Conservation (phyloP, 306 rosid species). For the Datisca glomerata region DNA sequence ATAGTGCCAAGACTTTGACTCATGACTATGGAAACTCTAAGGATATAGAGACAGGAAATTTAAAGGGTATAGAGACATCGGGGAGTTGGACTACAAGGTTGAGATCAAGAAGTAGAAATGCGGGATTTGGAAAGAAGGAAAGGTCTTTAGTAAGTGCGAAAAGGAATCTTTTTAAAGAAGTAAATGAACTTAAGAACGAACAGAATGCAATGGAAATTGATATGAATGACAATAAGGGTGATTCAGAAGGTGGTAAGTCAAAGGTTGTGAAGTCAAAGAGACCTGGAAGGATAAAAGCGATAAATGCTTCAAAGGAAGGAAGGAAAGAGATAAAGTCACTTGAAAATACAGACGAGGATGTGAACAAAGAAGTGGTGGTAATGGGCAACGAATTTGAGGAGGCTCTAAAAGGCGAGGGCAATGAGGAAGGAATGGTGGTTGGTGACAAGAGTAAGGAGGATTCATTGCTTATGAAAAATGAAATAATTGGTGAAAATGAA, state of each 20-base stretch:
- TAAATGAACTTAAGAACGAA: slow-evolving; percentile 15
- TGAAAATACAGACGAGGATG: slow-evolving; percentile 1
- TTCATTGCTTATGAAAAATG: slow-evolving; percentile 9
- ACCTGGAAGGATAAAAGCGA: slow-evolving; percentile 40
- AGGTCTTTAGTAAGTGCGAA: slow-evolving; percentile 26
- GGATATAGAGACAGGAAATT: slow-evolving; percentile 11
- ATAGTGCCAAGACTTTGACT: slow-evolving; percentile 18
- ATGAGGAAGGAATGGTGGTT: slow-evolving; percentile 16
- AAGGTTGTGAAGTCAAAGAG: slow-evolving; percentile 46
- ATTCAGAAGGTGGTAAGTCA: slow-evolving; percentile 29
- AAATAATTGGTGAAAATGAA: slow-evolving; percentile 15
- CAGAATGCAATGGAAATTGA: slow-evolving; percentile 13
- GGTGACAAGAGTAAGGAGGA: slow-evolving; percentile 18
- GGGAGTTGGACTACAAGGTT: slow-evolving; percentile 55
- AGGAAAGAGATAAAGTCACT: slow-evolving; percentile 18
- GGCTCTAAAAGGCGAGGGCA: background rate
- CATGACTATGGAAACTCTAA: slow-evolving; percentile 9
- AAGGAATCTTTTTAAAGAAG: slow-evolving; percentile 47
- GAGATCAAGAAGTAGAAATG: slow-evolving; percentile 42
- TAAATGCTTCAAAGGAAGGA: slow-evolving; percentile 19
- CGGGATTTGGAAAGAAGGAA: slow-evolving; percentile 25
- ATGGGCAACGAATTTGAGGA: background rate
- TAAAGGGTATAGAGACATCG: slow-evolving; percentile 6
- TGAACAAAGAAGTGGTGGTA: background rate
- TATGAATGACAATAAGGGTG: slow-evolving; percentile 27